Evolutionary conservation across 169 alveolate genomes (phyloP).

Genomic region (Babesia bovis): DNA sequence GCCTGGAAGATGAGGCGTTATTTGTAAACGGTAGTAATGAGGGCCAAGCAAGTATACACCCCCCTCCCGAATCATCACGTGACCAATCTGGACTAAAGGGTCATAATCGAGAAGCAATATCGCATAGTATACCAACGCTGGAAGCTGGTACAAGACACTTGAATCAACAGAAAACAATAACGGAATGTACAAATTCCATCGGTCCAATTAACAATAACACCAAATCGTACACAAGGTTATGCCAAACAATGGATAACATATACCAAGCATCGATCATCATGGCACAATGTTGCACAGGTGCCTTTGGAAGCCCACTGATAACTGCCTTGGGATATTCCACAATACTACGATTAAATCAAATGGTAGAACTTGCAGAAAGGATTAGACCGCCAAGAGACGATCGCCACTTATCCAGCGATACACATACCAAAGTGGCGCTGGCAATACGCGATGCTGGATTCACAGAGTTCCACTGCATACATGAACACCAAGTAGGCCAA

Average conservation of each 20-base stretch:
- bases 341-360: slow-evolving; percentile 1
- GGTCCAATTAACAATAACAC: too few relatives aligned
- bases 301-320: neutral
- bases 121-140: too few relatives aligned
- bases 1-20: slow-evolving; percentile 1
- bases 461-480: neutral
- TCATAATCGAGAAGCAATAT: too few relatives aligned
- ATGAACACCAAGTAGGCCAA: slow-evolving; percentile 29
- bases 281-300: neutral
- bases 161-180: neutral
- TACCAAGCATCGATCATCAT: slow-evolving; percentile 18
- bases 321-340: slow-evolving; percentile 6
- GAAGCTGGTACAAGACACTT: too few relatives aligned
- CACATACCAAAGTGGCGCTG: slow-evolving; percentile 40
- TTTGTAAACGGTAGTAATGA: too few relatives aligned
- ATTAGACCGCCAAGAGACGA: neutral
- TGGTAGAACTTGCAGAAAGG: slow-evolving; percentile 11
- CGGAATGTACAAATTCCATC: too few relatives aligned
- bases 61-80: too few relatives aligned
- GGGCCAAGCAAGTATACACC: too few relatives aligned
- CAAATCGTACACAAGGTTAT: neutral
- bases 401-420: slow-evolving; percentile 31
- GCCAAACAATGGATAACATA: slow-evolving; percentile 17
- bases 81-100: too few relatives aligned
- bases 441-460: slow-evolving; percentile 18